A percentile compares a stretch with the other conserved stretches of the same genome.
Conservation (phyloP, 2,329 filamentous ascomycete species). For the Curvularia sp. region DNA sequence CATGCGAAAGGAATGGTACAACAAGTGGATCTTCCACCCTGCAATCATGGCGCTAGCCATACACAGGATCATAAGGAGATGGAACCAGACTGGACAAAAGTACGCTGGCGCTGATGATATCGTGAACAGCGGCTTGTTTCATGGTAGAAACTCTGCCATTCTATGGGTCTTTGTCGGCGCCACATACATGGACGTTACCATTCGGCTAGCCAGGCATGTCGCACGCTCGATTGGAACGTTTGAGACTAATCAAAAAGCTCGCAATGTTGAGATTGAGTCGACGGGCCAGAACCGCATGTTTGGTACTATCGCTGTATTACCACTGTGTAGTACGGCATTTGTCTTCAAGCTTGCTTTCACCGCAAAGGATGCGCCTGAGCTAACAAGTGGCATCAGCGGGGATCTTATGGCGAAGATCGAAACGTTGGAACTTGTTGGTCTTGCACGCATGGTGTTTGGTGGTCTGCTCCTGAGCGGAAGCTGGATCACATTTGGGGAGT, state of each 20-base stretch:
- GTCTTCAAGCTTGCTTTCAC: conserved; percentile 92
- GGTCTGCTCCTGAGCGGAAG: conserved; percentile 42
- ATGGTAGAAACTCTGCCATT: conserved; percentile 61
- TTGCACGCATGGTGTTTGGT: conserved; percentile 50
- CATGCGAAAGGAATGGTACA: conserved; percentile 40
- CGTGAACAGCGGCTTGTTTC: conserved; percentile 64
- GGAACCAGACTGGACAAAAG: conserved; percentile 98
- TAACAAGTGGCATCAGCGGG: conserved; percentile 57
- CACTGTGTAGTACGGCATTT: conserved; percentile 65
- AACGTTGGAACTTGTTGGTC: conserved; percentile 36
- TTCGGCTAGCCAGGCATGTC: conserved; percentile 52
- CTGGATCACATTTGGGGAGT: conserved; percentile 42
- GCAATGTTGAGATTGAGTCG: conserved; percentile 29
- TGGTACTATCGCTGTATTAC: conserved; percentile 43
- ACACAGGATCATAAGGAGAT: conserved; percentile 74
- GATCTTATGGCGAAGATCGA: conserved; percentile 59
- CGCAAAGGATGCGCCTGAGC: conserved; percentile 83
- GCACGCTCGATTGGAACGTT: conserved; percentile 39
- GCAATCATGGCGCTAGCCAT: conserved; percentile 62
- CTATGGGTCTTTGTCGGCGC: conserved; percentile 77
- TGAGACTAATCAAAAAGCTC: conserved; percentile 23
- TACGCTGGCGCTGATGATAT: conserved; percentile 91
- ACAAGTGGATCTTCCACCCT: conserved; percentile 40
- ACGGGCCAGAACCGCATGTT: conserved; percentile 42
- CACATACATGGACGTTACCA: conserved; percentile 70